Evolutionary conservation across 345 rosid species (phyloP).

Genomic region (Populus alba): DNA sequence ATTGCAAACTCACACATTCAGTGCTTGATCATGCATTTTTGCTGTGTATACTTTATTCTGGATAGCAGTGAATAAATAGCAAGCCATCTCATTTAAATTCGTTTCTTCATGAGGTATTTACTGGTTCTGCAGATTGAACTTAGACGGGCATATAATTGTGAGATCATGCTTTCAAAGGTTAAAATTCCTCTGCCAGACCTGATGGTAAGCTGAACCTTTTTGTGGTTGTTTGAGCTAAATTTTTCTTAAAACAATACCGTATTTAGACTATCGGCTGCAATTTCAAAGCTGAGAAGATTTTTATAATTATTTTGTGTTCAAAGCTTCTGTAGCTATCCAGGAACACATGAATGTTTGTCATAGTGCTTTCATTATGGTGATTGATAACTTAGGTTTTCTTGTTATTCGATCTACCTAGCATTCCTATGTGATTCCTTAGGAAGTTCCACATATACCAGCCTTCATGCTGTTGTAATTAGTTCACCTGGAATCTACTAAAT

Average conservation of each 20-base stretch:
- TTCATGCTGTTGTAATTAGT: not conserved
- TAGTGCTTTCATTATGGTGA: not conserved
- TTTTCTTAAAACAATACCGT: not conserved
- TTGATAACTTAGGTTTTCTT: not conserved
- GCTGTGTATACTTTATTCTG: not conserved
- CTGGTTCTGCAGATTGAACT: slow-evolving; percentile 69
- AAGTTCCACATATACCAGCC: not conserved
- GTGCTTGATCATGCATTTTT: not conserved
- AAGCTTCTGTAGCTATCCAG: not conserved
- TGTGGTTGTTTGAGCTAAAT: slow-evolving; percentile 14
- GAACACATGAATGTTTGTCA: not conserved
- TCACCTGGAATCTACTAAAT: not conserved
- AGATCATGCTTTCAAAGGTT: slow-evolving; percentile 82
- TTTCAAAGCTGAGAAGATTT: not conserved
- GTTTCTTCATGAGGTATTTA: slow-evolving; percentile 26
- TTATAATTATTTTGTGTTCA: not conserved
- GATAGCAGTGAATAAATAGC: not conserved
- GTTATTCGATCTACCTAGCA: not conserved
- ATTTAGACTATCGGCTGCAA: not conserved
- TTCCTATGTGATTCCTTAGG: not conserved
- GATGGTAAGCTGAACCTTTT: slow-evolving; percentile 48
- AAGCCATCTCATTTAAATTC: not conserved
- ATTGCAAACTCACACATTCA: slow-evolving; percentile 1
- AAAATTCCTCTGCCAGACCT: slow-evolving; percentile 73
- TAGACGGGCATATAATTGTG: slow-evolving; percentile 79